Evolutionary conservation across 2,329 filamentous ascomycete species (phyloP), one percentile per base, ranked within the genome.

Genomic region (Emergomyces africanus): DNA sequence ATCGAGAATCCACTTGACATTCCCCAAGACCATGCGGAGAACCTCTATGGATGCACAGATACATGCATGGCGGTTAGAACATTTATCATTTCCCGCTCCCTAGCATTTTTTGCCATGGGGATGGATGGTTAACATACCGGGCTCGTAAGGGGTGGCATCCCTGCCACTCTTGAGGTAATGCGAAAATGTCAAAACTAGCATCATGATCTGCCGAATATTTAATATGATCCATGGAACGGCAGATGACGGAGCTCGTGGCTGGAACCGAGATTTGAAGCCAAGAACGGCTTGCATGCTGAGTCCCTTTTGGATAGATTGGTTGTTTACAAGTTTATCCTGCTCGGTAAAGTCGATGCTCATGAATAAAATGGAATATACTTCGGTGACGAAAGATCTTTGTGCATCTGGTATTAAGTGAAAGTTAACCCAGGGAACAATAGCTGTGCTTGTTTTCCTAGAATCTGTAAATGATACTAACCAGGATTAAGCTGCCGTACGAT

Each of bases 311-410:
- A 96, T 80, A 41, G 84, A 79, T 2, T 79, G 77, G 66, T 94
- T 91, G 61, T 85, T 79, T 63, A 94, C 81, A 39, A 95, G 76
- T 60, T 85, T 79, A 68, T 92, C 85, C 65, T 87, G 83, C 61
- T 95, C 89, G 0, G 89, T 87, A 68, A 91, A 95, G 73, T 97
- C 92, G 54, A 91, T 83, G 55, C 85, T 83, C 35, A 89, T 79
- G 62, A 85, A 86, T 57, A 91, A 76, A 60, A 88, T 83, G 46
- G 82, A 79, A 57, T 89, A 84, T 14, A 90, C 76, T 63, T 88
- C 85, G 46, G 77, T 79, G 57, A 88, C 75, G 77, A 85, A 84
- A 60, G 84, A 78, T 48, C 79, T 77, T 57, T 83, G 76, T 63
- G 87, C 83, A 56, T 80, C 82, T 85, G 50, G 39, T 54, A 57